phyloP scores from a whole-genome alignment of 768 basidiomycete species.

The Boletus vermiculosoides region DNA sequence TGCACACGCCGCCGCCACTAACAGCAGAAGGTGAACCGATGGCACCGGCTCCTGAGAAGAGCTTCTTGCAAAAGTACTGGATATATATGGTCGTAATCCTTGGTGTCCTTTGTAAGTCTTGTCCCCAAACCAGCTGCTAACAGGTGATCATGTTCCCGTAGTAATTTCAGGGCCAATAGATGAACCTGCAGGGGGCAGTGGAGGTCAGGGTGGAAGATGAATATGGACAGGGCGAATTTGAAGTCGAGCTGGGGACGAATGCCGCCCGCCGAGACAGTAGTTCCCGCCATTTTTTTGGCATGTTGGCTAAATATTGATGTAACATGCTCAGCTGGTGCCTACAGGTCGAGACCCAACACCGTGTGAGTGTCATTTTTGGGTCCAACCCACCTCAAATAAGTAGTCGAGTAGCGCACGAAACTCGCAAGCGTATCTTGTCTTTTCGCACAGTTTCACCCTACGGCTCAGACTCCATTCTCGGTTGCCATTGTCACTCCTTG shows the following conservation, averaged over 20 bases:
- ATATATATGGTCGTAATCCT: conserved; percentile 67
- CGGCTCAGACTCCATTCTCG: background rate
- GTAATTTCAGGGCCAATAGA: conserved; percentile 33
- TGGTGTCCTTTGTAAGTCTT: conserved; percentile 55
- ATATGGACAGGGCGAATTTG: background rate
- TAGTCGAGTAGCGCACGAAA: background rate
- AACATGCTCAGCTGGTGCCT: conserved; percentile 9
- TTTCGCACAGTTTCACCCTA: background rate
- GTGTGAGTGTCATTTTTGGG: background rate
- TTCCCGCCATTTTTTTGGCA: conserved; percentile 1
- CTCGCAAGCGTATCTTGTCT: background rate
- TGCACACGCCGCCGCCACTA: conserved; percentile 65
- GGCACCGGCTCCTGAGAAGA: conserved; percentile 62
- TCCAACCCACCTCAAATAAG: background rate
- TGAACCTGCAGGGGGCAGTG: conserved; percentile 22
- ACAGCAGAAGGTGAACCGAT: conserved; percentile 65
- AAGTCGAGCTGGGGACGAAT: background rate
- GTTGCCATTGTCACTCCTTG: background rate
- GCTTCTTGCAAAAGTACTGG: conserved; percentile 90
- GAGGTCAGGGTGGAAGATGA: conserved; percentile 28
- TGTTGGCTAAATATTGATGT: conserved; percentile 19
- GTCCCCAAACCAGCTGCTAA: background rate
- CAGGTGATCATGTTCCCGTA: conserved; percentile 1
- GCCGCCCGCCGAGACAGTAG: background rate
- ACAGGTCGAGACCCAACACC: background rate